These are phyloP conservation scores for Saccharomyces pastorianus DNA, from an alignment of 1,139 yeast genomes.

Conservation along the genomic window DNA sequence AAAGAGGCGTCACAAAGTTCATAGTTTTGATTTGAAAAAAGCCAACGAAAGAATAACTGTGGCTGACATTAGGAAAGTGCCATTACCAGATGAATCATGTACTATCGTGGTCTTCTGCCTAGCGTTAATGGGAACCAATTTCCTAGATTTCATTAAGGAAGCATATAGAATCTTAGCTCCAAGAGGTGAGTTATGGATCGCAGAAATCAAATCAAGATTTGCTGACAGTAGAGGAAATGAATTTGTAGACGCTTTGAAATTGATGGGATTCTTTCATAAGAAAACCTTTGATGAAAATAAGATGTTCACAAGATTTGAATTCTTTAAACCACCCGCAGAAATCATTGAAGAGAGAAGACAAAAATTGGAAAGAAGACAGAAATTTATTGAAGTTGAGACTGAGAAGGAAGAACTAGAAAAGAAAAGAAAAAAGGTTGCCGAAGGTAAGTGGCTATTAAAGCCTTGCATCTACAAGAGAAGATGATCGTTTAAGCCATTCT, in stretches of 20 bases:
- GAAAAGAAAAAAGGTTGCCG: constrained; percentile 53
- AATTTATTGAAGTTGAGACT: constrained; percentile 63
- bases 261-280: constrained; percentile 80
- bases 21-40: constrained; percentile 84
- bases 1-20: constrained; percentile 50
- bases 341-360: constrained; percentile 58
- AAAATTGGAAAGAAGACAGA: constrained; percentile 54
- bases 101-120: constrained; percentile 84
- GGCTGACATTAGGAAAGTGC: constrained; percentile 89
- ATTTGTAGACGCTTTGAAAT: constrained; percentile 68
- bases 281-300: constrained; percentile 79
- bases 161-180: constrained; percentile 84
- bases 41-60: constrained; percentile 85
- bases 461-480: constrained; percentile 95
- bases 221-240: constrained; percentile 58
- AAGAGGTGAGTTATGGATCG: constrained; percentile 92
- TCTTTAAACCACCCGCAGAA: constrained; percentile 76
- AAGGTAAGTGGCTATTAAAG: constrained; percentile 82
- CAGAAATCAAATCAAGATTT: constrained; percentile 91
- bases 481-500: constrained; percentile 27
- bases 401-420: constrained; percentile 50
- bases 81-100: constrained; percentile 68
- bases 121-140: constrained; percentile 95
- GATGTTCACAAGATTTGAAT: constrained; percentile 92
- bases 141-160: constrained; percentile 81